Evolutionary conservation across 148 eudicot genomes (phyloP), one percentile per base, ranked within the genome.

Genomic region (Chenopodium berlandieri): DNA sequence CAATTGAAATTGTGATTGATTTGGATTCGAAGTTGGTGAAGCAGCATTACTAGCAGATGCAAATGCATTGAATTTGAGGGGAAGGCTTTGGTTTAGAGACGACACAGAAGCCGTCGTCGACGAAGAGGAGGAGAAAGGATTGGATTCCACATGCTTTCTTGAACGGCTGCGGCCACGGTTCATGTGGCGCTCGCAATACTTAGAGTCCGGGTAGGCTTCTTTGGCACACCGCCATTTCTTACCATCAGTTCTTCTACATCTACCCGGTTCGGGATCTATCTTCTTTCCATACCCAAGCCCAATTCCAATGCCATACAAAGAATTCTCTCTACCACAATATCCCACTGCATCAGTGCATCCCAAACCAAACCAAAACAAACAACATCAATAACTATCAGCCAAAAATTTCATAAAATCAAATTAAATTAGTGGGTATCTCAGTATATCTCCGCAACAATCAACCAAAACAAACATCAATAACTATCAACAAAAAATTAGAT

Each of bases 61-160:
- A 66, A 78, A 78, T 66, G 62, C 73, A 25, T 50, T 30, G n/a
- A 25, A 74, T 13, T 69, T 66, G 7, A 65, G 73, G 34, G 80
- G 80, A 46, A 44, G 9, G 54, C 63, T 78, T 47, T 78, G 73
- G 4, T 40, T 48, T 17, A n/a, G 40, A 23, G 27, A 20, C n/a
- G 75, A 47, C 62, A 74, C 62, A 74, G 77, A 44, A 44, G 77
- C 4, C 6, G 34, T 14, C 19, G 54, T 10, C 0, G 76, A 46
- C 19, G 76, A 73, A 23, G 71, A 75, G 58, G 75, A 81, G 46
- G 79, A 74, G 44, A 60, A 32, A 82, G 83, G 67, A 58, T 69
- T 80, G 64, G 86, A 83, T 84, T 84, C 86, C 86, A 84, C 86
- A 84, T 75, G 86, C 86, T 84, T 84, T 84, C 84, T 84, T 84